Base-by-base conservation (phyloP, 2,329 filamentous ascomycete species). In the Aspergillus brasiliensis region DNA sequence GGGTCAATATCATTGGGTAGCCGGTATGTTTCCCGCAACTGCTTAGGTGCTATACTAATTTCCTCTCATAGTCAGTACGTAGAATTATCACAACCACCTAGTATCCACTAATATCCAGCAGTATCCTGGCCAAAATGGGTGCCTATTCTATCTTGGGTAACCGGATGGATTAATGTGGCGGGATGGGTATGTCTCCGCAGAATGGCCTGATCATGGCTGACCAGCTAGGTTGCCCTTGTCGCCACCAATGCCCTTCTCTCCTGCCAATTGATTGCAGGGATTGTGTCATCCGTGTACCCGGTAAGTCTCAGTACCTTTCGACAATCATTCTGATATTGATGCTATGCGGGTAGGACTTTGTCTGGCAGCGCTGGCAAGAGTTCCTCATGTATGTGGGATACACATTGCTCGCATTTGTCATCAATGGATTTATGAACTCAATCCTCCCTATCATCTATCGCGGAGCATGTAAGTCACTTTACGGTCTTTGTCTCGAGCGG, bases 1-100 rank as follows among this genome's bases (percentile, higher is more conserved):
- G 60, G 86, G 84, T 6, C 83, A 88, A 69, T 91, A 91, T 68
- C 87, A 91, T 71, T 91, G 88, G 88, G 88, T 88, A 2, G 87
- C 88, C 53, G 79, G 76, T 71, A 69, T 63, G 69, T 70, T 44
- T 15, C 38, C 17, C 15, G 53, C 25, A 27, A 8, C 3, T 31
- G 2, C 1, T 44, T 23, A 34, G 51, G 44, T 37, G 19, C 23
- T 27, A 21, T 44, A 37, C 65, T 63, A 62, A 68, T 34, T 2
- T 34, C 23, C 2, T 21, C 2, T 10, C 11, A 7, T 25, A 72
- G 71, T 68, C 25, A 73, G 72, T 74, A 71, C 59, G 72, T 74
- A 23, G 27, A 19, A 21, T 23, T 21, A 17, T 38, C 19, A 2
- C 27, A 15, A 6, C 25, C 38, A 4, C 3, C 21, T 25, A 10